Evolutionary conservation across 2,329 filamentous ascomycete genomes (phyloP).

Genomic region (Fusarium ambrosium): DNA sequence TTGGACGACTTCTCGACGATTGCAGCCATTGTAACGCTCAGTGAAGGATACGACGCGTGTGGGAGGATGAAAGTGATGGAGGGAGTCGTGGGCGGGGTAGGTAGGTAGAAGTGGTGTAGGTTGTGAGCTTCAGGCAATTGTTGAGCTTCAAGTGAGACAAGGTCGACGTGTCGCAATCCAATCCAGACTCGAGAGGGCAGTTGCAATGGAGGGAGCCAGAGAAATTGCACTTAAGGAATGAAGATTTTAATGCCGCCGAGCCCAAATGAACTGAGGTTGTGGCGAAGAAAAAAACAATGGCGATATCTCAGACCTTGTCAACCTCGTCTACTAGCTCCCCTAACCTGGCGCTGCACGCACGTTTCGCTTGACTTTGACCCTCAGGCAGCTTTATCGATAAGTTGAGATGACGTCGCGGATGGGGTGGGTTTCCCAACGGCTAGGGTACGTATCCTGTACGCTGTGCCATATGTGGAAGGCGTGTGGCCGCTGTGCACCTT

Average conservation of each 20-base stretch:
- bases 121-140: slow-evolving; percentile 40
- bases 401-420: slow-evolving; percentile 45
- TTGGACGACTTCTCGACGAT: slow-evolving; percentile 58
- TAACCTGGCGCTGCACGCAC: slow-evolving; percentile 15
- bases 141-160: slow-evolving; percentile 44
- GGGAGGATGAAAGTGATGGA: slow-evolving; percentile 35
- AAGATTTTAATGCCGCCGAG: slow-evolving; percentile 27
- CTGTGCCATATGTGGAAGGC: slow-evolving; percentile 30
- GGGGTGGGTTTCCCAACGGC: slow-evolving; percentile 42
- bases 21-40: slow-evolving; percentile 50
- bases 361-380: slow-evolving; percentile 25
- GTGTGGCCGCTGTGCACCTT: slow-evolving; percentile 13
- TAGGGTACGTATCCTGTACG: slow-evolving; percentile 37
- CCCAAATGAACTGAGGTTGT: slow-evolving; percentile 29
- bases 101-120: slow-evolving; percentile 22
- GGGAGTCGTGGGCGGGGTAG: slow-evolving; percentile 45
- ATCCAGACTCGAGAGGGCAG: slow-evolving; percentile 22
- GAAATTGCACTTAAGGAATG: slow-evolving; percentile 24
- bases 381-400: slow-evolving; percentile 48
- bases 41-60: slow-evolving; percentile 26
- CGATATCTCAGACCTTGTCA: slow-evolving; percentile 44
- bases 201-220: slow-evolving; percentile 9
- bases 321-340: slow-evolving; percentile 37
- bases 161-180: slow-evolving; percentile 23
- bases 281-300: slow-evolving; percentile 32